Percentiles rank a stretch among this genome's conserved stretches.
phyloP scores from a whole-genome alignment of 2,329 filamentous ascomycete genomes.

The Epichloe bromicola region DNA sequence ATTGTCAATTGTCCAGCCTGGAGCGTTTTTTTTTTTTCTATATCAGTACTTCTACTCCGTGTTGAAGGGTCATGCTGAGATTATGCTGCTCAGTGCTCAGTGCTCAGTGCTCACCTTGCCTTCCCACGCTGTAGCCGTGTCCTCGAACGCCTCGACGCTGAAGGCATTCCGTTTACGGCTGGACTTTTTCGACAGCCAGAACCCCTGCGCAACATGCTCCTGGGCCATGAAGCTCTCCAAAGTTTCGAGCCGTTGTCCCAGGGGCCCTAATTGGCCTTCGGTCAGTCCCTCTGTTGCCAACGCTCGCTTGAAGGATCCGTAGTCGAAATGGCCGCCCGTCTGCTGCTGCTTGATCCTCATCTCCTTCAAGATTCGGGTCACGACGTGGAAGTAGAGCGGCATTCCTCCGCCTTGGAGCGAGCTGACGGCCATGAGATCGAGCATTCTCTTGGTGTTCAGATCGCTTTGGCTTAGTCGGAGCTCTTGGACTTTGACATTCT shows the following conservation, averaged over 20 bases:
- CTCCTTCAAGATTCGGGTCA: conserved; percentile 42
- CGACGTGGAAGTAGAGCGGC: conserved; percentile 46
- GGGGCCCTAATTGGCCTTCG: conserved; percentile 35
- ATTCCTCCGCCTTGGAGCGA: conserved; percentile 20
- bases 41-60: not conserved
- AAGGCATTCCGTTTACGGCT: no score
- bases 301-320: conserved; percentile 30
- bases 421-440: conserved; percentile 45
- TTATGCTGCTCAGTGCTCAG: not conserved
- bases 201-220: conserved; percentile 7
- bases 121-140: conserved; percentile 9
- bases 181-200: not conserved
- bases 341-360: conserved; percentile 35
- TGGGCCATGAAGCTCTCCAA: conserved; percentile 43
- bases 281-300: conserved; percentile 25
- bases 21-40: not conserved
- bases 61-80: not conserved
- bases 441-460: conserved; percentile 44
- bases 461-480: conserved; percentile 37
- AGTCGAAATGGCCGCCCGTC: conserved; percentile 29
- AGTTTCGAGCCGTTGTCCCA: conserved; percentile 29
- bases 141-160: not conserved
- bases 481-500: conserved; percentile 33
- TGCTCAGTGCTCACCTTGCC: conserved; percentile 10
- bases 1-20: conserved; percentile 24